Base-by-base conservation (phyloP, 1,284 basidiomycete genomes). In the Ceratorhiza oryzae-sativae region DNA sequence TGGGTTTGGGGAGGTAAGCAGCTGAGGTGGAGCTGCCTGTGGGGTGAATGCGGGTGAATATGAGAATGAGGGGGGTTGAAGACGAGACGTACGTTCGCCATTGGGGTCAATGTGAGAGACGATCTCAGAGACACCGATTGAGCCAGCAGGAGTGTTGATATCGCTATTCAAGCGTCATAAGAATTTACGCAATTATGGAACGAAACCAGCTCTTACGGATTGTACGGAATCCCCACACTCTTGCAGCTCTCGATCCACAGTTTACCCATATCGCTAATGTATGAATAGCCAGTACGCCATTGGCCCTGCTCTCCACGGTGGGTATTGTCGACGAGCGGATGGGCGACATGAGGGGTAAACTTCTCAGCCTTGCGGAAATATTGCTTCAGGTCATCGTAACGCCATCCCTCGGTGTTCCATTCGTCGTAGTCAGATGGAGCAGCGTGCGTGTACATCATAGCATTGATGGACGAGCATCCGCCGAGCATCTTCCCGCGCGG, bases 361-460 rank as follows among this genome's bases (percentile, higher is more conserved):
- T 42, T 34, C 45, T 74, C 73, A n/a, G 70, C 39, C 34, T 72
- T 76, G 45, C 30, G 36, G 60, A 77, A 79, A 60, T 71, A 82
- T 75, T 77, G 79, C 41, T 77, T 75, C 61, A 83, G 74, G 18
- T 78, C 77, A 0, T 76, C 71, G 58, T 79, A 82, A 0, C 75
- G 75, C 83, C 83, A 84, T 1, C 81, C 83, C 3, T 72, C 76
- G 0, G 80, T 81, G 13, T 82, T 82, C 83, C 83, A 84, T 10
- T 77, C 75, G 55, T 82, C 80, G 61, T 82, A 84, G 71, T 84
- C 83, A 75, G 75, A 74, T 3, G 75, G 74, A 13, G 76, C 73
- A 39, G 73, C 65, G 56, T 75, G 71, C 32, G 75, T 71, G 53
- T 75, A 73, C 53, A 77, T 74, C 72, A 77, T 73, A 12, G 77